Evolutionary conservation across 768 basidiomycete species (phyloP), one percentile per base, ranked within the genome.

Genomic region (Rhodosporidiobolus odoratus): DNA sequence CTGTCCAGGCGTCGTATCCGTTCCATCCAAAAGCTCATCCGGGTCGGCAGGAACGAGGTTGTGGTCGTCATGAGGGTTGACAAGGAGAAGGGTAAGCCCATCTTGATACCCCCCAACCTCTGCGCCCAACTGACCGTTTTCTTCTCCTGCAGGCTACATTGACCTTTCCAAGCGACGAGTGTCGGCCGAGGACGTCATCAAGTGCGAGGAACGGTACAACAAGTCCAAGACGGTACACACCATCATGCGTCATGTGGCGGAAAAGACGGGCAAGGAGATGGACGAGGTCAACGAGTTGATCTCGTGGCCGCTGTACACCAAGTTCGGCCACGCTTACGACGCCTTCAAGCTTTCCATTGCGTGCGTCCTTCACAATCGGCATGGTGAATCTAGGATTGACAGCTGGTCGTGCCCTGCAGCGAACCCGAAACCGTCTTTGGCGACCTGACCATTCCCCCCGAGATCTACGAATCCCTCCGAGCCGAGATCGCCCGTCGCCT

Each of bases 81-180:
- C 84, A 96, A 96, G 80, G 96, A 98, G 82, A 99, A 99, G 83
- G 95, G 93, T 91, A 61, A 68, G 84, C 78, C 17, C 2, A 5
- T 19, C 35, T n/a, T 35, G 2, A 30, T 66, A 40, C 32, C 43
- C 27, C 34, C 19, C 47, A 41, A 5, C 32, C 50, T 56, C 52
- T 62, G 30, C 30, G 32, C 25, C 34, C 52, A 6, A 9, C 52
- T 53, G 8, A 27, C 30, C 27, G 5, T 53, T 53, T 53, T 17
- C 17, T 34, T 3, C n/a, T 50, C 48, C n/a, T 25, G 32, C 74
- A 95, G 93, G 95, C 16, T 98, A 99, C 81, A 99, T 99, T 79
- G 96, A 99, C 85, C 84, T 98, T 34, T 97, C 94, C 58, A 99
- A 99, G 83, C 88, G 96, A 71, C 89, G 95, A 75, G 96, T 99